A percentile compares a stretch with the other conserved stretches of the same genome.
Evolutionary conservation across 352 stramenopile species (phyloP).

Genomic region (Phytophthora crassamura): DNA sequence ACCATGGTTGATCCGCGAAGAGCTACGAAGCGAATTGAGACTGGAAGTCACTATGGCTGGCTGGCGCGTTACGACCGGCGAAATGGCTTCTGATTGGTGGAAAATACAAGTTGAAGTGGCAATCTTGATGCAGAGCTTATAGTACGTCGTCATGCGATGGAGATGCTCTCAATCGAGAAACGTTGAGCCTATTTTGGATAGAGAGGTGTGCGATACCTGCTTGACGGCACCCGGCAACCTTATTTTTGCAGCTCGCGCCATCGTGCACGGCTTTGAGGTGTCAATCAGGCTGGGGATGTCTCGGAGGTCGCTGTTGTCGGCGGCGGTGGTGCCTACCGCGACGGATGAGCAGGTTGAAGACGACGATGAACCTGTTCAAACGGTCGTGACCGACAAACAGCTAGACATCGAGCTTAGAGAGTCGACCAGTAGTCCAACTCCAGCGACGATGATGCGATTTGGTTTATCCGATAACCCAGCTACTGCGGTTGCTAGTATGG

Average conservation of each 20-base stretch:
- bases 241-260: too few species aligned
- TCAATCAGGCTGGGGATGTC: not conserved
- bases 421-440: too few species aligned
- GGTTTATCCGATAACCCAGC: too few species aligned
- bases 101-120: slow-evolving; percentile 18
- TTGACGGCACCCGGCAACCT: too few species aligned
- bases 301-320: not conserved
- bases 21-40: not conserved
- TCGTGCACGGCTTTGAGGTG: too few species aligned
- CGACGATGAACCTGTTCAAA: slow-evolving; percentile 2
- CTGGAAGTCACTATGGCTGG: slow-evolving; percentile 13
- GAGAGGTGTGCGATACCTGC: too few species aligned
- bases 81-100: slow-evolving; percentile 9
- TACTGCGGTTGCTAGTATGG: too few species aligned
- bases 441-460: too few species aligned
- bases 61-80: slow-evolving; percentile 4
- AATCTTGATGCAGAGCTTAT: not conserved
- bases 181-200: not conserved
- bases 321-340: slow-evolving; percentile 1
- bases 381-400: not conserved
- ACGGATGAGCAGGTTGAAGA: not conserved
- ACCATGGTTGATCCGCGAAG: slow-evolving; percentile 49
- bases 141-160: too few species aligned
- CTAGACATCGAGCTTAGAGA: not conserved
- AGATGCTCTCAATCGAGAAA: not conserved